Conservation (phyloP, 305 asterid genomes). For the Fraxinus floribunda region DNA sequence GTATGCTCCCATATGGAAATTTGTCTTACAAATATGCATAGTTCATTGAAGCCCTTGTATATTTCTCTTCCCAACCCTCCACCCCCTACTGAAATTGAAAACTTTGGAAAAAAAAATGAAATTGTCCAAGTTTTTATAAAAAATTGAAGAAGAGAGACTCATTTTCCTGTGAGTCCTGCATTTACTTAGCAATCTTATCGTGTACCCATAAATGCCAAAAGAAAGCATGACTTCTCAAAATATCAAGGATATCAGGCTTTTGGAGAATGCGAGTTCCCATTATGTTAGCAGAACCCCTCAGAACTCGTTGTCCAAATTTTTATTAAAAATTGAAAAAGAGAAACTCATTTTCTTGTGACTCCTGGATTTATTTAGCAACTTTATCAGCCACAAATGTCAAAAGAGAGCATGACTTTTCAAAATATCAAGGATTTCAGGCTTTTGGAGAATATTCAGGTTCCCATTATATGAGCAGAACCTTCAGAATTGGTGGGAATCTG, state of each 20-base stretch:
- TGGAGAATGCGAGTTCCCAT: neutral
- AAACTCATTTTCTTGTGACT: neutral
- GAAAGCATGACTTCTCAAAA: neutral
- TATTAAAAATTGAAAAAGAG: neutral
- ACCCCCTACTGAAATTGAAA: neutral
- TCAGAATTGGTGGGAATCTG: neutral
- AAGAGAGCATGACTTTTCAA: neutral
- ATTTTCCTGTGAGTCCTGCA: slow-evolving; percentile 1
- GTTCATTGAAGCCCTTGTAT: neutral
- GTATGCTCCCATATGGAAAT: slow-evolving; percentile 6
- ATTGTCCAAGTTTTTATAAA: neutral
- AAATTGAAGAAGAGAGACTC: neutral
- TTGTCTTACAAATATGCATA: neutral
- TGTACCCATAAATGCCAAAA: neutral
- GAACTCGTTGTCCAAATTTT: neutral
- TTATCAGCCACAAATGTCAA: neutral
- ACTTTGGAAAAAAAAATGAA: slow-evolving; percentile 43
- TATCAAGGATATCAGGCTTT: neutral
- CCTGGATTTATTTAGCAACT: neutral
- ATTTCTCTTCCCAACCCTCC: neutral
- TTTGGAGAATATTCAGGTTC: neutral
- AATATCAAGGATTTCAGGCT: neutral
- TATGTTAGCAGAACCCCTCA: neutral
- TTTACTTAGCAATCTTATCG: neutral
- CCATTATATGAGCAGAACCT: neutral